Percentiles rank a stretch among this genome's conserved stretches.
These are phyloP conservation scores for Coemansia sp. DNA, from an alignment of 192 early-diverging fungal genomes.

Conservation along the genomic window DNA sequence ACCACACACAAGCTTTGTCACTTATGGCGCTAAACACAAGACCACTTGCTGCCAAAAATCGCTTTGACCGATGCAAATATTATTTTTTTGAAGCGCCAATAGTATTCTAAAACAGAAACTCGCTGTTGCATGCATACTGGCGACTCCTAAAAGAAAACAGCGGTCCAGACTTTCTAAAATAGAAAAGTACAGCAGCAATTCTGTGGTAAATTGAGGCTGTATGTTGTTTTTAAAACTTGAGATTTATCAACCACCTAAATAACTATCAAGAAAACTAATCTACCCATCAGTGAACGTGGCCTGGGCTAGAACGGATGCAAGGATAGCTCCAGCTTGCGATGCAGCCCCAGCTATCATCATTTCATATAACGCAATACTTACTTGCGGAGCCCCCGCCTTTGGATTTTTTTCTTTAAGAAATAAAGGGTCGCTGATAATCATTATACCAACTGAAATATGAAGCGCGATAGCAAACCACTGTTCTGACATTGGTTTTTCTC, in stretches of 20 bases:
- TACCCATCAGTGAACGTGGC: not conserved
- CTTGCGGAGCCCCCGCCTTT: not conserved
- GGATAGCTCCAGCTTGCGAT: not conserved
- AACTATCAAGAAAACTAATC: not conserved
- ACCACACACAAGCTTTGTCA: too few species aligned
- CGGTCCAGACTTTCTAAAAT: too few species aligned
- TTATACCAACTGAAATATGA: conserved; percentile 2
- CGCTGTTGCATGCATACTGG: too few species aligned
- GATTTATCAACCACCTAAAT: not conserved
- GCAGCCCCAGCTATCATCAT: conserved; percentile 16
- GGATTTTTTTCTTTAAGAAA: conserved; percentile 9
- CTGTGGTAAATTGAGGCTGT: too few species aligned
- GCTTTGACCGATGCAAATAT: too few species aligned
- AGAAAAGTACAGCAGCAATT: too few species aligned
- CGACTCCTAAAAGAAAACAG: not conserved
- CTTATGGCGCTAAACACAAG: too few species aligned
- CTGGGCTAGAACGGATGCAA: not conserved
- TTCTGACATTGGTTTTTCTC: not conserved
- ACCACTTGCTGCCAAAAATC: too few species aligned
- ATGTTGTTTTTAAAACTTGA: not conserved
- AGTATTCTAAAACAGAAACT: too few species aligned
- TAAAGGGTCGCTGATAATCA: conserved; percentile 17
- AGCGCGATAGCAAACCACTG: not conserved
- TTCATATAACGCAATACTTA: conserved; percentile 1
- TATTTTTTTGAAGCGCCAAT: too few species aligned